Evolutionary conservation across 352 stramenopile species (phyloP), one percentile per base, ranked within the genome.

Genomic region (Pythium phragmitis): DNA sequence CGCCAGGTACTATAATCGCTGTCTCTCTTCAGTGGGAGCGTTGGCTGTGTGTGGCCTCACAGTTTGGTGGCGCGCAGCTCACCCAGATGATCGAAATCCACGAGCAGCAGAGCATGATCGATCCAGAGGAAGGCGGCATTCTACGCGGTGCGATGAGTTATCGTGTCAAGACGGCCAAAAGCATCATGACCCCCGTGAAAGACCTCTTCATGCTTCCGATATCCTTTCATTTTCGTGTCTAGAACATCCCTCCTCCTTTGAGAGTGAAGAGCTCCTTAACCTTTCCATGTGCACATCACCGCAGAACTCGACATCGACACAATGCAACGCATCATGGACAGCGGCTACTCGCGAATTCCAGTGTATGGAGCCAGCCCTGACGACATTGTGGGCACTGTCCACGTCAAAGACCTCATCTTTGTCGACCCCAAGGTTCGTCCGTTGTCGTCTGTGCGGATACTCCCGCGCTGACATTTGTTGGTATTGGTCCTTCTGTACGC

Each of bases 321-420:
- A 21, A 96, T 99, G 47, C 88, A 94, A 39, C 92, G 92, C 37
- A 98, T 99, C 46, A 98, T 99, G 72, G 92, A 96, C 57, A 95
- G 85, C 41, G 96, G 97, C 12, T 99, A 97, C 79, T 97, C 82
- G 43, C 86, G 97, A 43, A 98, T 99, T 60, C 97, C 98, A 13
- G 85, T 99, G 4, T 79, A 92, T 34, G 82, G 80, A 19, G 42
- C 74, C 33, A 85, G 76, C 45, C 59, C 82, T 36, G 89, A 96
- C 70, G 96, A 99, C 69, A 91, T 99, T 41, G 85, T 99, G 51
- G 96, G 97, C 17, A 80, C 98, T n/a, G 86, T 99, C 26, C 94
- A 99, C 70, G 94, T 98, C 50, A 99, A 99, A 68, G 97, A 99
- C 68, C 87, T 99, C 13, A 98, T 99, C 60, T 98, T 99, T 51